These are phyloP conservation scores for Bullera alba DNA, from an alignment of 768 basidiomycete genomes.

Conservation along the genomic window DNA sequence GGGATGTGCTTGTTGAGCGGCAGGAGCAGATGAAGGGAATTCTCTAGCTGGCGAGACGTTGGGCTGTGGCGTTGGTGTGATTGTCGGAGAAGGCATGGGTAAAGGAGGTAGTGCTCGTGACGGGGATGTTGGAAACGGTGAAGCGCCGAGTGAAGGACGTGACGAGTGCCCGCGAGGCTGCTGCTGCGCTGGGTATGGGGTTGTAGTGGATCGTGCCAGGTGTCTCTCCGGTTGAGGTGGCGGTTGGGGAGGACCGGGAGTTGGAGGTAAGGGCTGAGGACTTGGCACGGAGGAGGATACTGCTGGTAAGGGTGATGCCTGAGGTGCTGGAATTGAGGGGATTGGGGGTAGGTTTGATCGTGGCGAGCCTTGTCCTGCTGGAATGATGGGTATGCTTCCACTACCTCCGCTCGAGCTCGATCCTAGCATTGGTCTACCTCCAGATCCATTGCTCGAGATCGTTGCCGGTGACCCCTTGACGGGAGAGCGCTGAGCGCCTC, in stretches of 20 bases:
- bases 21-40: too few relatives aligned
- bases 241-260: conserved; percentile 27
- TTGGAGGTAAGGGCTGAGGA: conserved; percentile 4
- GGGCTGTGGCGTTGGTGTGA: too few relatives aligned
- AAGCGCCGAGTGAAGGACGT: not conserved
- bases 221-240: conserved; percentile 41
- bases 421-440: conserved; percentile 2
- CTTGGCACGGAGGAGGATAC: not conserved
- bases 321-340: conserved; percentile 32
- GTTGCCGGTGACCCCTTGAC: conserved; percentile 17
- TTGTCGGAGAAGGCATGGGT: not conserved
- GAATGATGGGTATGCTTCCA: conserved; percentile 3
- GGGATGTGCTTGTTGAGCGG: not conserved
- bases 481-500: conserved; percentile 16
- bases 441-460: conserved; percentile 19
- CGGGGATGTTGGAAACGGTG: conserved; percentile 15
- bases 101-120: conserved; percentile 17
- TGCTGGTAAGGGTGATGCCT: conserved; percentile 24
- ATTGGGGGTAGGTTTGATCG: conserved; percentile 5
- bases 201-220: conserved; percentile 28
- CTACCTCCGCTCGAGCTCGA: not conserved
- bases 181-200: conserved; percentile 12
- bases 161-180: conserved; percentile 15
- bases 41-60: too few relatives aligned
- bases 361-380: not conserved